phyloP scores from a whole-genome alignment of 139 green algal genomes.

The Astrephomene gubernaculifera region DNA sequence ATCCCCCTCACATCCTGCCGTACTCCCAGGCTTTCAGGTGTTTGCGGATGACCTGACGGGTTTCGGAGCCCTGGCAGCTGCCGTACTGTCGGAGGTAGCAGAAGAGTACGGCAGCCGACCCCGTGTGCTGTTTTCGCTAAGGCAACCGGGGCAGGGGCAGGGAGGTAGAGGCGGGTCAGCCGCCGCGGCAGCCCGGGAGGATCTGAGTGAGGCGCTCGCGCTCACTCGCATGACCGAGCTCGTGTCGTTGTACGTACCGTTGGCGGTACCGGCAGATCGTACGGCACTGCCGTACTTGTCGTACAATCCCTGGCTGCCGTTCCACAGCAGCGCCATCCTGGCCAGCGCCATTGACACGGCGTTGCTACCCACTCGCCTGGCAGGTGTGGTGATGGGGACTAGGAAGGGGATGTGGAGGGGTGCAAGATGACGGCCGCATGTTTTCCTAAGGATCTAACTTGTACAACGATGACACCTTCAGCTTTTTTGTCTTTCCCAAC shows the following conservation, averaged over 20 bases:
- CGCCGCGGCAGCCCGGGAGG: conserved; percentile 18
- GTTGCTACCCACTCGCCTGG: conserved; percentile 60
- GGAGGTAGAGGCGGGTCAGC: background rate
- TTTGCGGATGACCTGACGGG: conserved; percentile 71
- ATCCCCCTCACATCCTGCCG: no score
- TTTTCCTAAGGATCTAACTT: no score
- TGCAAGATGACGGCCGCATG: no score
- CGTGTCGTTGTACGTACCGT: conserved; percentile 57
- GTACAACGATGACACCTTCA: no score
- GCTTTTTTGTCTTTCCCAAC: no score
- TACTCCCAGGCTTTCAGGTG: conserved; percentile 77
- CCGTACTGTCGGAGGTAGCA: conserved; percentile 58
- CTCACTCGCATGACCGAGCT: conserved; percentile 43
- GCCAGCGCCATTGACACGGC: conserved; percentile 66
- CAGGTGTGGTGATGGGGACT: conserved; percentile 15
- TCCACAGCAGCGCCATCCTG: conserved; percentile 57
- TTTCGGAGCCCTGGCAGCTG: conserved; percentile 60
- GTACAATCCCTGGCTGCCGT: conserved; percentile 26
- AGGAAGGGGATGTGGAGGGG: background rate
- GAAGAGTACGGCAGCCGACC: conserved; percentile 62
- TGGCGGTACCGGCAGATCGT: conserved; percentile 39
- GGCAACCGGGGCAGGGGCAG: conserved; percentile 36
- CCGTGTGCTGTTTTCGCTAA: conserved; percentile 64
- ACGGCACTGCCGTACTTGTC: conserved; percentile 41
- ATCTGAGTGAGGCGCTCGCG: conserved; percentile 55